These are phyloP conservation scores for Anthracocystis setariae DNA, from an alignment of 1,284 basidiomycete genomes.

Conservation along the genomic window DNA sequence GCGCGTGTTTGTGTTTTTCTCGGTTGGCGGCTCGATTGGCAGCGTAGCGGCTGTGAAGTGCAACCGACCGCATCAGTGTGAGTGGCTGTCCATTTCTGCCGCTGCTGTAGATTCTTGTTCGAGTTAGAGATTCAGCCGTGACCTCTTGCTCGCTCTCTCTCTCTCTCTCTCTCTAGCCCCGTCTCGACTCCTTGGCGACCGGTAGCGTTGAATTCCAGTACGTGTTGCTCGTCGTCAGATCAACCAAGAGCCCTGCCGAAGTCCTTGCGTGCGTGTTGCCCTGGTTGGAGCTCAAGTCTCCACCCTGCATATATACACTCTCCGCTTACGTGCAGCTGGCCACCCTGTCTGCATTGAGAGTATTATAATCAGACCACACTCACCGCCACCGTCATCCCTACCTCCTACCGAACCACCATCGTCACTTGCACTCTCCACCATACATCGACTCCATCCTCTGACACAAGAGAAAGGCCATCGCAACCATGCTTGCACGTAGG, in stretches of 20 bases:
- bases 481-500: conserved; percentile 36
- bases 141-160: not conserved
- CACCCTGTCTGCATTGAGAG: not conserved
- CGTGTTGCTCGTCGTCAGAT: not conserved
- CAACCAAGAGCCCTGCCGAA: not conserved
- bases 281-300: conserved; percentile 16
- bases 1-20: too few relatives aligned
- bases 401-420: not conserved
- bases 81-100: conserved; percentile 23
- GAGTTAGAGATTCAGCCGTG: conserved; percentile 3
- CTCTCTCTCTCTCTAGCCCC: not conserved
- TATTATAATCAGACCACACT: not conserved
- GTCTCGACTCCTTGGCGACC: too few relatives aligned
- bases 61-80: not conserved
- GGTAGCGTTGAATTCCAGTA: too few relatives aligned
- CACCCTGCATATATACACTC: conserved; percentile 40
- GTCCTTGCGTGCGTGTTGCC: not conserved
- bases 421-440: not conserved
- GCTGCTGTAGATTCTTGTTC: conserved; percentile 25
- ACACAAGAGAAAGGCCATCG: conserved; percentile 2
- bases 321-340: conserved; percentile 16
- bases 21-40: too few relatives aligned
- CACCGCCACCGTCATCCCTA: conserved; percentile 5
- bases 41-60: too few relatives aligned
- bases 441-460: not conserved